Base-by-base conservation (phyloP, 78 protist species). In the Dictyostelium citrinum region DNA sequence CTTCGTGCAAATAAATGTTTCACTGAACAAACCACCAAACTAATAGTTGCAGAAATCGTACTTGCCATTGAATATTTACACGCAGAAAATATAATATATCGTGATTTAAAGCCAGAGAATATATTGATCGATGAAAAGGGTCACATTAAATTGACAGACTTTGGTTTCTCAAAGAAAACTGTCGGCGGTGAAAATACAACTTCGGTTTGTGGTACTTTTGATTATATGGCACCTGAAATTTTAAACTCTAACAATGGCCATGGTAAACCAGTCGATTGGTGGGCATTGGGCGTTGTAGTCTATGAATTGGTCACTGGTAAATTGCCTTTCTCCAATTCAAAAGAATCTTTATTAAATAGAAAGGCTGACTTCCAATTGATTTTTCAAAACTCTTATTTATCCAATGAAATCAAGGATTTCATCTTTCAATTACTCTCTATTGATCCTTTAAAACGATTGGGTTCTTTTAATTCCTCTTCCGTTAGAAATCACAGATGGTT, bases 231-330 rank as follows among this genome's bases (percentile, higher is more conserved):
- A 16, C 98, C 98, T 29, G 99, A 97, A 76, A 84, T 96, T n/a
- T 45, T 98, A 37, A n/a, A 45, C 11, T 27, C 85, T n/a, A 22
- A 9, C 1, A 81, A 80, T 37, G 98, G 98, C 2, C 91, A 98
- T 84, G 97, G 96, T 24, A 96, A 91, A 72, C 82, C 95, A 3
- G 99, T 97, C 27, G 99, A 98, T 74, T 98, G 98, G 98, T 98
- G 99, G 99, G 24, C 95, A n/a, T 46, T 98, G 1, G 99, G 99
- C 29, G 81, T 96, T 45, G 90, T 98, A 55, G 35, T 97, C 17
- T 98, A 92, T 77, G 99, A 98, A 81, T 96, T 98, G 97, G 74
- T 97, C 17, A 45, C 72, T 17, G 98, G 92, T 16, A 27, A 37
- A 31, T 55, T 67, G 12, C 92, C 92, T 16, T 85, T 85, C 35